Evolutionary conservation across 371 early-diverging fungal species (phyloP), one percentile per base, ranked within the genome.

Genomic region (Batkoa obscura): DNA sequence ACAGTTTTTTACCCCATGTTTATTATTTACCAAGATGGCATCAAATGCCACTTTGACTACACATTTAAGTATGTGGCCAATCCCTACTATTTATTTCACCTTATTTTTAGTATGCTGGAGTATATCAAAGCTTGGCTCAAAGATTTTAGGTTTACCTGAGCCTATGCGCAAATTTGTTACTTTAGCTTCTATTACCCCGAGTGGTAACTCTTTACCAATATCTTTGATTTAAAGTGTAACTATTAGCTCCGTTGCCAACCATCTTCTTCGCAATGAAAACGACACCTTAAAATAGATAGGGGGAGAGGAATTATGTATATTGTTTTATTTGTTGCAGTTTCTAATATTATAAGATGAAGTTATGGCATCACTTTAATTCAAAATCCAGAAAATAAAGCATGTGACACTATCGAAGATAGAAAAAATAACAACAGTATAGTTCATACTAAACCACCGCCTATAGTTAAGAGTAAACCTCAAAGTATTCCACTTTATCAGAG

Each of bases 301-400:
- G 79, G 78, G 47, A 76, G 86, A 55, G 84, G 84, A 5, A 76
- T 86, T 17, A 77, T 82, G 0, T 86, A 86, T 58, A 77, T 78
- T 8, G 66, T 86, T 37, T 78, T 86, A 34, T 83, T 76, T 62
- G 82, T 79, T 32, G 72, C 83, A 57, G 74, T 83, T 61, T 75
- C 79, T 54, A 86, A 86, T 56, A 64, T 86, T 3, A 50, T 83
- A 43, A 71, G 83, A 34, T 86, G 83, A 83, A 80, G 80, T 17
- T 83, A 80, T 64, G 86, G 86, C 46, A 76, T 80, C 45, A 68
- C 68, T 2, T 62, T 86, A 3, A 61, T 86, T 56, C 68, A 58
- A 12, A 33, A 10, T 31, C 17, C 49, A 8, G 31, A 31, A 3
- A 32, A 48, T 8, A 10, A 15, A 8, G 49, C 12, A 15, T 23